Percentiles rank a stretch among this genome's conserved stretches.
Conservation (phyloP, 768 basidiomycete genomes). For the Arthromyces matolae region DNA sequence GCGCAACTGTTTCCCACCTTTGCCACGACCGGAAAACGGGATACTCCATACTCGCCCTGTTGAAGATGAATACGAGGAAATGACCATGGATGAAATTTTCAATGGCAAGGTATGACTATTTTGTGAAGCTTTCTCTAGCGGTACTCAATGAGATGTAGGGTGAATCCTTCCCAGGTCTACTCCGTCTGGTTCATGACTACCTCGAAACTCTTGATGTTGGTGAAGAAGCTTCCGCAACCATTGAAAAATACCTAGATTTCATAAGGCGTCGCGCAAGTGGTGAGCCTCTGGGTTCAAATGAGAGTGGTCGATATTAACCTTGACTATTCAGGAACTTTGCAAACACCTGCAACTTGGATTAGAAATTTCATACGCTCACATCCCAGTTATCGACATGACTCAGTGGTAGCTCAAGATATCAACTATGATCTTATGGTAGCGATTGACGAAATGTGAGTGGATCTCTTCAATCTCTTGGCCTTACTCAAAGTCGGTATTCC, state of each 20-base stretch:
- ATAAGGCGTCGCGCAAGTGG: conserved; percentile 79
- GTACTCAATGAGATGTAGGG: conserved; percentile 37
- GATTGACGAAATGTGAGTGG: conserved; percentile 83
- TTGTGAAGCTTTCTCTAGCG: neutral
- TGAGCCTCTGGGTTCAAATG: conserved; percentile 29
- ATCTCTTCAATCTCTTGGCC: conserved; percentile 15
- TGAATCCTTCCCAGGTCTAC: conserved; percentile 68
- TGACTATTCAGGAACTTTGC: conserved; percentile 56
- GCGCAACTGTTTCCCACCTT: conserved; percentile 67
- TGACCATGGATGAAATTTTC: conserved; percentile 90
- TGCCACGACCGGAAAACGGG: conserved; percentile 50
- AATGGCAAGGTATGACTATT: conserved; percentile 71
- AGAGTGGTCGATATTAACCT: neutral
- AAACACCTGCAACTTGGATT: conserved; percentile 92
- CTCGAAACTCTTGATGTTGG: conserved; percentile 82
- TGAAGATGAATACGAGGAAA: conserved; percentile 87
- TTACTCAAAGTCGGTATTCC: conserved; percentile 3
- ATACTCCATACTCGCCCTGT: conserved; percentile 39
- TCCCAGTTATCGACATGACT: conserved; percentile 88
- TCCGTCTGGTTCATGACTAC: conserved; percentile 80
- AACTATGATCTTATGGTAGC: conserved; percentile 92
- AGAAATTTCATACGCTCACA: conserved; percentile 88
- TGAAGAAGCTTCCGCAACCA: conserved; percentile 50
- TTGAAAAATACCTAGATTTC: conserved; percentile 77
- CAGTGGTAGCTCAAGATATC: conserved; percentile 86